These are phyloP conservation scores for Escovopsis sp. DNA, from an alignment of 2,329 filamentous ascomycete genomes.

Conservation along the genomic window DNA sequence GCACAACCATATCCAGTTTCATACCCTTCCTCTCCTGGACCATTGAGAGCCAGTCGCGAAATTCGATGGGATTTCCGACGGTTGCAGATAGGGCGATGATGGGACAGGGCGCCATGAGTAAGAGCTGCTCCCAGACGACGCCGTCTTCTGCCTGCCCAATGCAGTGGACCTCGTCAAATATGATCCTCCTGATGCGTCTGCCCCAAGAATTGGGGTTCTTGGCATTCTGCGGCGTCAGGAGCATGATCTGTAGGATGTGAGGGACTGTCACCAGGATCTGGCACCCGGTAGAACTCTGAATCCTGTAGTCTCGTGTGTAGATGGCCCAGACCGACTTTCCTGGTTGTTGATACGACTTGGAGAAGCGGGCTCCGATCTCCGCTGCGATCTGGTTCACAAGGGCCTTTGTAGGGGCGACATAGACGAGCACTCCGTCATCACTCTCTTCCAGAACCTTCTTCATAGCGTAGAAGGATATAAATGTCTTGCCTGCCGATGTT, in stretches of 20 bases:
- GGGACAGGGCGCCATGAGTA: conserved; percentile 59
- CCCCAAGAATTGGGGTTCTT: conserved; percentile 43
- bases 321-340: conserved; percentile 66
- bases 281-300: conserved; percentile 59
- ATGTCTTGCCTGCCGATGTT: conserved; percentile 69
- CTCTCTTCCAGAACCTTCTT: conserved; percentile 54
- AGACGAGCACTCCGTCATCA: conserved; percentile 59
- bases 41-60: conserved; percentile 50
- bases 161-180: conserved; percentile 72
- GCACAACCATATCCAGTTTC: conserved; percentile 52
- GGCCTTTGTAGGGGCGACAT: conserved; percentile 70
- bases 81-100: conserved; percentile 71
- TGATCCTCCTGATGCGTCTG: conserved; percentile 54
- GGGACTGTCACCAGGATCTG: conserved; percentile 68
- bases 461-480: conserved; percentile 77
- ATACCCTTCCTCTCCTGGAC: conserved; percentile 50
- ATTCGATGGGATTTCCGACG: conserved; percentile 59
- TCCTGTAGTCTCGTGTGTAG: conserved; percentile 58
- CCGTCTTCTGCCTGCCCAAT: conserved; percentile 67
- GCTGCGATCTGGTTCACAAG: conserved; percentile 74
- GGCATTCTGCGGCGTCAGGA: conserved; percentile 51
- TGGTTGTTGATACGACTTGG: conserved; percentile 45
- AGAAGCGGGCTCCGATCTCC: conserved; percentile 61
- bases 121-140: conserved; percentile 63
- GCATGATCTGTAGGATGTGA: conserved; percentile 66